Percentiles rank a stretch among this genome's conserved stretches.
Conservation (phyloP, 805 yeast species). For the Wickerhamiella cacticola region DNA sequence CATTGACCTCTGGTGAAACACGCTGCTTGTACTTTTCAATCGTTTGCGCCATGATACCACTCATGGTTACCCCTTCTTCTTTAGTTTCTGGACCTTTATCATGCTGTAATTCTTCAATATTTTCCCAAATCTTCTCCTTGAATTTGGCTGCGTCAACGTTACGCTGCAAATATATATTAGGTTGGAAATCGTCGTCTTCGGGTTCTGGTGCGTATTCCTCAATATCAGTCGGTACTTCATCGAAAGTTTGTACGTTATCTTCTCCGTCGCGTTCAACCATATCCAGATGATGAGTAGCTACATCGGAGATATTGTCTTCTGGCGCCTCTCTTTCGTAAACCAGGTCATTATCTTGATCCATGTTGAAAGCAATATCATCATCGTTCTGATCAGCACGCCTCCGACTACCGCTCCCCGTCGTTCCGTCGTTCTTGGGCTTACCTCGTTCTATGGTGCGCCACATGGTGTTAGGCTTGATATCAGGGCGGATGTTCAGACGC, state of each 20-base stretch:
- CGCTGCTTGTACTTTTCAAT: constrained; percentile 37
- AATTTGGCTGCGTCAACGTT: constrained; percentile 61
- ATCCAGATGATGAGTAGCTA: constrained; percentile 28
- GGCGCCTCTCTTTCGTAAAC: not conserved
- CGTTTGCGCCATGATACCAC: constrained; percentile 40
- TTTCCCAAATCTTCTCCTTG: constrained; percentile 66
- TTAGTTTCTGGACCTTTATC: not conserved
- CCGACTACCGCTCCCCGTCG: not conserved
- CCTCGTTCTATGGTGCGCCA: not conserved
- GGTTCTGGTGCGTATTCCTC: not conserved
- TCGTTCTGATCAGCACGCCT: constrained; percentile 2
- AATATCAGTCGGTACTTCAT: not conserved
- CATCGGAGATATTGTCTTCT: constrained; percentile 24
- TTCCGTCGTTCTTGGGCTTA: not conserved
- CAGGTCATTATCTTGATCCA: constrained; percentile 31
- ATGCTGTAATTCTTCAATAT: constrained; percentile 17
- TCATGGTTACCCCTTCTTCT: constrained; percentile 26
- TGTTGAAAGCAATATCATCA: constrained; percentile 6
- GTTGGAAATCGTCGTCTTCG: not conserved
- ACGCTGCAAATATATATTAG: constrained; percentile 40
- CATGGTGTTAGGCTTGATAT: constrained; percentile 1
- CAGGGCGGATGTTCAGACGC: not conserved
- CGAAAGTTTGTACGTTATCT: constrained; percentile 3
- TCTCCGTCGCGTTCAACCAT: constrained; percentile 17
- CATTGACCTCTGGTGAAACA: constrained; percentile 41